A percentile compares a stretch with the other conserved stretches of the same genome.
Conservation (phyloP, 2,329 filamentous ascomycete genomes). For the Fusarium aywerte region DNA sequence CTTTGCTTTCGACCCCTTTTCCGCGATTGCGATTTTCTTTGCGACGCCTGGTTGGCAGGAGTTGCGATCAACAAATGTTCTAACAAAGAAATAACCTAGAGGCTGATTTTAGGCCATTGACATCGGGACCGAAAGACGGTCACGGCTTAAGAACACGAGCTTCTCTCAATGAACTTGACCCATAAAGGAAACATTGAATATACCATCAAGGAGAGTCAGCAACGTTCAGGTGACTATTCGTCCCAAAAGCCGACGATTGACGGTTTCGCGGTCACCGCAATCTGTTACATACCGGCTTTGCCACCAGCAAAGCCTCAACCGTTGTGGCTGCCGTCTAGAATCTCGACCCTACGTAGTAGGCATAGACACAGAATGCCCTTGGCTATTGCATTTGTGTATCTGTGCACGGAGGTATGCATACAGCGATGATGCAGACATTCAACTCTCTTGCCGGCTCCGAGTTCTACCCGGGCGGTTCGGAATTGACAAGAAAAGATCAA, state of each 20-base stretch:
- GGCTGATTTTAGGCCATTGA: slow-evolving; percentile 9
- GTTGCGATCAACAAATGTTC: slow-evolving; percentile 25
- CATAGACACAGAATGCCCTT: not conserved
- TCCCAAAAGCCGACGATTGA: slow-evolving; percentile 5
- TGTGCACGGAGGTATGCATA: slow-evolving; percentile 10
- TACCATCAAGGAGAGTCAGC: not conserved
- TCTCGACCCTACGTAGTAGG: slow-evolving; percentile 21
- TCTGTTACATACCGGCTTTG: not conserved
- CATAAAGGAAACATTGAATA: slow-evolving; percentile 1
- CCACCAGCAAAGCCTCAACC: slow-evolving; percentile 34
- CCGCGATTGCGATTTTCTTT: not conserved
- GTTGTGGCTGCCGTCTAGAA: slow-evolving; percentile 28
- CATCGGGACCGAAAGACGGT: slow-evolving; percentile 16
- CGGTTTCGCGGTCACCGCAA: not conserved
- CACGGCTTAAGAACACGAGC: slow-evolving; percentile 24
- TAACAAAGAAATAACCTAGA: slow-evolving; percentile 19
- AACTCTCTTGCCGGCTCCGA: slow-evolving; percentile 30
- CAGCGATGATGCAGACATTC: slow-evolving; percentile 4
- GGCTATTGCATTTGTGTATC: not conserved
- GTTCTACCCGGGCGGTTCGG: slow-evolving; percentile 3
- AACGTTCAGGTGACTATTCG: slow-evolving; percentile 19
- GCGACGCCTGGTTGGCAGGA: not conserved
- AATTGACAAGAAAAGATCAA: slow-evolving; percentile 23
- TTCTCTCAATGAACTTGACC: slow-evolving; percentile 7
- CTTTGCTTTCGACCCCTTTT: slow-evolving; percentile 23